Conservation (phyloP, 192 early-diverging fungal genomes). For the Gorgonomyces haynaldii region DNA sequence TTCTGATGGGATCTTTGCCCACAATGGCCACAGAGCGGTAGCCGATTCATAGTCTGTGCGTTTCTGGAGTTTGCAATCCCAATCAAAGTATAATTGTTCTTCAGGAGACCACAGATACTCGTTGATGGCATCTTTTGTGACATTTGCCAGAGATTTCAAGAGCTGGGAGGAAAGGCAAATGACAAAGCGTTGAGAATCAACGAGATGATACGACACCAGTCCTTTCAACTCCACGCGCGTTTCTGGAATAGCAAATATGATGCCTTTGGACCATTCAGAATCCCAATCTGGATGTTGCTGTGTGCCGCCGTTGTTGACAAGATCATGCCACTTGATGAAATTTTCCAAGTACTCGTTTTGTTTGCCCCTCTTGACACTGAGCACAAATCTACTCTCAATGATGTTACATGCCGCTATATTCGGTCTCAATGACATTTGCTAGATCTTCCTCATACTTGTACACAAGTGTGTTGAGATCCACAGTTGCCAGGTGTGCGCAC, state of each 20-base stretch:
- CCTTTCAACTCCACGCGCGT: not conserved
- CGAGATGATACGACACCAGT: not conserved
- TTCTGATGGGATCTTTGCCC: slow-evolving; percentile 69
- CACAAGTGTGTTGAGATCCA: slow-evolving; percentile 86
- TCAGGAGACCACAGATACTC: slow-evolving; percentile 76
- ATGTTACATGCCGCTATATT: slow-evolving; percentile 26
- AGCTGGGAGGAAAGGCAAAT: slow-evolving; percentile 26
- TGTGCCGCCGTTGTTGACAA: slow-evolving; percentile 13
- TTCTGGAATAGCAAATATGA: slow-evolving; percentile 21
- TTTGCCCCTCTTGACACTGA: slow-evolving; percentile 32
- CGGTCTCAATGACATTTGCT: slow-evolving; percentile 49
- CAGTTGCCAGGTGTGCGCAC: slow-evolving; percentile 83
- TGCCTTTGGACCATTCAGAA: slow-evolving; percentile 36
- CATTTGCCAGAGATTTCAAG: slow-evolving; percentile 40
- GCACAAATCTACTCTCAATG: slow-evolving; percentile 16
- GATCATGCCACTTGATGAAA: slow-evolving; percentile 24
- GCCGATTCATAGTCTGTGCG: slow-evolving; percentile 76
- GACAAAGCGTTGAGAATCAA: slow-evolving; percentile 19
- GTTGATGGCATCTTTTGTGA: slow-evolving; percentile 56
- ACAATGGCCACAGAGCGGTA: slow-evolving; percentile 84
- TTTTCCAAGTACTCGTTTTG: slow-evolving; percentile 20
- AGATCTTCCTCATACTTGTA: slow-evolving; percentile 96
- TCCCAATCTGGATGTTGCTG: slow-evolving; percentile 32
- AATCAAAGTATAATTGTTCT: slow-evolving; percentile 78
- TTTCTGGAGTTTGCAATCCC: slow-evolving; percentile 57